These are phyloP conservation scores for Turritis glabra DNA, from an alignment of 345 rosid species.

Conservation along the genomic window DNA sequence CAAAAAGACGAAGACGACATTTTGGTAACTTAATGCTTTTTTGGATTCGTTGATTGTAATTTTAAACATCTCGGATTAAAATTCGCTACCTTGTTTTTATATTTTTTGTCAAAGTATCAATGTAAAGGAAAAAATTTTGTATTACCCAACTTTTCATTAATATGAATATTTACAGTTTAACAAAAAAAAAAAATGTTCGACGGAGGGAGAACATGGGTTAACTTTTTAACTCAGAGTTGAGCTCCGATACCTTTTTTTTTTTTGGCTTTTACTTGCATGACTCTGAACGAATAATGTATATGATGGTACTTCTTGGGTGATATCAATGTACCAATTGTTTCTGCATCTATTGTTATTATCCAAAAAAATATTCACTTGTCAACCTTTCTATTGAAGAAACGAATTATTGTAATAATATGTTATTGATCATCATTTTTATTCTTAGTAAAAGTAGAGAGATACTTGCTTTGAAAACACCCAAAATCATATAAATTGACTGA, in stretches of 20 bases:
- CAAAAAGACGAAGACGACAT: too few species aligned
- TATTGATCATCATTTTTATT: background rate
- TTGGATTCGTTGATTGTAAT: too few species aligned
- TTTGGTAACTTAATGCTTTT: too few species aligned
- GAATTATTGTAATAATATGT: background rate
- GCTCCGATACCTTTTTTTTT: background rate
- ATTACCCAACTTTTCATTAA: too few species aligned
- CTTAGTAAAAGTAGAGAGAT: background rate
- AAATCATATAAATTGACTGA: slow-evolving; percentile 15
- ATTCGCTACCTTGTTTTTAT: too few species aligned
- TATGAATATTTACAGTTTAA: too few species aligned
- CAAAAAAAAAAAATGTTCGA: slow-evolving; percentile 69
- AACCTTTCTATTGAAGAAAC: background rate
- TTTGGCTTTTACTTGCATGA: background rate
- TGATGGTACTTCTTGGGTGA: background rate
- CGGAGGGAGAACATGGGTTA: slow-evolving; percentile 63
- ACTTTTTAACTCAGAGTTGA: background rate
- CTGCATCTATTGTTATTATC: background rate
- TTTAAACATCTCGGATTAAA: too few species aligned
- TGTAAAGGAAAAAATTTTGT: too few species aligned
- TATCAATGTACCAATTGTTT: background rate
- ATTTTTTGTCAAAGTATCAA: too few species aligned
- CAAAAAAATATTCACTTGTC: background rate
- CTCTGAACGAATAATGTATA: slow-evolving; percentile 21
- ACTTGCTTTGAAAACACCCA: background rate